A percentile compares a stretch with the other conserved stretches of the same genome.
These are phyloP conservation scores for Aspergillus sp. DNA, from an alignment of 2,329 filamentous ascomycete species.

Conservation along the genomic window DNA sequence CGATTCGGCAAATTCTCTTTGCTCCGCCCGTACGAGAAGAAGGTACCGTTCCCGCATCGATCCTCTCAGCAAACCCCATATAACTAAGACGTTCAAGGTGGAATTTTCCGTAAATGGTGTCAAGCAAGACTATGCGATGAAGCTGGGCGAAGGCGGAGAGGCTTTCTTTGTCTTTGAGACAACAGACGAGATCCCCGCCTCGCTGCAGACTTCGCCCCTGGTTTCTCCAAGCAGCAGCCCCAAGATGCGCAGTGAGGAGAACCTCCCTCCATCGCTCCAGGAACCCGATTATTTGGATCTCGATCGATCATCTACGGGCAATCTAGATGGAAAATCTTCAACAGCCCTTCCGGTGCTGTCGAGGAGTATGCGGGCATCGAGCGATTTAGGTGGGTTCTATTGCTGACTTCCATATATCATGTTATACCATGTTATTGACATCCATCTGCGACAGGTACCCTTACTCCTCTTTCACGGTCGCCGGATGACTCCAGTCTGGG, in stretches of 20 bases:
- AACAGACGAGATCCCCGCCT: slow-evolving; percentile 84
- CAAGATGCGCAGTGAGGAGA: slow-evolving; percentile 40
- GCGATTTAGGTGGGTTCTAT: slow-evolving; percentile 45
- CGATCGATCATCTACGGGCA: slow-evolving; percentile 29
- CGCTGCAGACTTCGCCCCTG: slow-evolving; percentile 89
- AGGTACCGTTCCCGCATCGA: slow-evolving; percentile 49
- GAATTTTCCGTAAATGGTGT: slow-evolving; percentile 93
- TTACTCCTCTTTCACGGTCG: slow-evolving; percentile 45
- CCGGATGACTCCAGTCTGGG: slow-evolving; percentile 33
- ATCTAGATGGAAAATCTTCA: slow-evolving; percentile 26
- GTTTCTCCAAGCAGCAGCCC: slow-evolving; percentile 89
- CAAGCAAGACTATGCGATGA: slow-evolving; percentile 96
- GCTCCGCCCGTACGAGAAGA: slow-evolving; percentile 93
- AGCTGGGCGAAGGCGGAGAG: slow-evolving; percentile 94
- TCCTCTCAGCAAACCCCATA: not conserved
- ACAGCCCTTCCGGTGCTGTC: slow-evolving; percentile 32
- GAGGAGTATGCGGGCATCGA: slow-evolving; percentile 43
- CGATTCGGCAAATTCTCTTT: slow-evolving; percentile 98
- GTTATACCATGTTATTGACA: not conserved
- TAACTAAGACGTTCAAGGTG: slow-evolving; percentile 54
- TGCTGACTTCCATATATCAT: not conserved
- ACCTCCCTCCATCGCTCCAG: slow-evolving; percentile 41
- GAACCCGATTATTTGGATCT: slow-evolving; percentile 55
- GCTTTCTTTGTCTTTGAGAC: slow-evolving; percentile 99
- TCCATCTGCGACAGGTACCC: slow-evolving; percentile 32